A percentile compares a stretch with the other conserved stretches of the same genome.
Evolutionary conservation across 495 filamentous ascomycete genomes (phyloP).

Genomic region (Lasiosphaeris hirsuta): DNA sequence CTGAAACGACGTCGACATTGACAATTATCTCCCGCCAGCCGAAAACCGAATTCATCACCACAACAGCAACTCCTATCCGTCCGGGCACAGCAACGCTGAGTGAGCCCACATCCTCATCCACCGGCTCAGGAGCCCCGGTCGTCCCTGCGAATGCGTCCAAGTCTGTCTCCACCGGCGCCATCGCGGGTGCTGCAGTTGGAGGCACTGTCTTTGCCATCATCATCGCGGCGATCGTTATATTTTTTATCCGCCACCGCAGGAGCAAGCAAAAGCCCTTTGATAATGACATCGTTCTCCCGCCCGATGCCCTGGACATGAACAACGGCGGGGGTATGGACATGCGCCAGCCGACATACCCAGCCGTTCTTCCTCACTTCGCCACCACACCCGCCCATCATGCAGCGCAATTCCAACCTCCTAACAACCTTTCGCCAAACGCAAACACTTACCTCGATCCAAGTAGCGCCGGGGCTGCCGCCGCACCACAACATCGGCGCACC

Average conservation of each 20-base stretch:
- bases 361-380: constrained; percentile 14
- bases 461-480: background rate
- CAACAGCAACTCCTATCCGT: constrained; percentile 16
- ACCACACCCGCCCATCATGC: constrained; percentile 13
- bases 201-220: constrained; percentile 18
- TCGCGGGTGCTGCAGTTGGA: constrained; percentile 26
- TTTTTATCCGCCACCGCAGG: constrained; percentile 19
- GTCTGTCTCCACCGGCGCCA: constrained; percentile 21
- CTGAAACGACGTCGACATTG: constrained; percentile 29
- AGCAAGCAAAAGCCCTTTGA: background rate
- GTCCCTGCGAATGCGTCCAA: background rate
- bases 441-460: background rate
- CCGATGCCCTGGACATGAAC: constrained; percentile 6
- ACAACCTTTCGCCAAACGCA: background rate
- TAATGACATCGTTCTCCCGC: background rate
- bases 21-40: constrained; percentile 24
- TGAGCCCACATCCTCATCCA: background rate
- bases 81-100: background rate
- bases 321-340: too few relatives aligned
- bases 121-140: background rate
- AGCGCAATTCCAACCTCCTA: background rate
- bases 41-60: constrained; percentile 18
- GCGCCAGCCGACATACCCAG: constrained; percentile 14
- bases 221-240: constrained; percentile 18
- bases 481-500: constrained; percentile 7